Base-by-base conservation (phyloP, 495 filamentous ascomycete genomes). In the Astrothelium macrocarpum region DNA sequence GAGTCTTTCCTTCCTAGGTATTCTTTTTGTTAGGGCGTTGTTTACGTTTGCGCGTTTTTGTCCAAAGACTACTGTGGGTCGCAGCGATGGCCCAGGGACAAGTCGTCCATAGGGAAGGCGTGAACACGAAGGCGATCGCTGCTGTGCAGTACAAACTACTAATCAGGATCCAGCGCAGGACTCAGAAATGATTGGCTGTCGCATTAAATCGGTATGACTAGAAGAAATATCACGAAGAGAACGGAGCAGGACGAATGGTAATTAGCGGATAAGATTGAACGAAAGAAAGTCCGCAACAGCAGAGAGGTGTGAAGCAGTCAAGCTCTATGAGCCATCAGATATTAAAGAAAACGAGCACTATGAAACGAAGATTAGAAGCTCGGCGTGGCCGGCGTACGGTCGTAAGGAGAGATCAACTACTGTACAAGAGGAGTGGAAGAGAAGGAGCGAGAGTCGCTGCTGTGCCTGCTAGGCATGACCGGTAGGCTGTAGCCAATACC, bases 11-110 rank as follows among this genome's bases (percentile, higher is more conserved):
- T 56, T 29, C 29, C 49, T 5, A n/a, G n/a, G n/a, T n/a, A 29
- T 9, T 29, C 7, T 20, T 16, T 56, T 20, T 14, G 26, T 16
- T 9, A 29, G 20, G 49, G 49, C 25, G 49, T 26, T 56, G 49
- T 56, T 56, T 56, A 56, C 25, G 5, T 56, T 56, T 56, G 49
- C 25, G 49, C 49, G 49, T 56, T 56, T 56, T 25, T 28, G 49
- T 12, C 23, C 10, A 56, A 56, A 25, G 7, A 16, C 49, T 56
- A 56, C 25, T 7, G 25, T 29, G 16, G 25, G 49, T 29, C 25
- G 49, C 49, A 56, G 49, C 0, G 25, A 56, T 25, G 25, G 25
- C 49, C 49, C 20, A 20, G 23, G 20, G 5, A 29, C 9, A 56
- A 0, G 23, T 9, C 49, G 4, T 56, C 49, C 49, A 56, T 56